Conservation (phyloP, 495 filamentous ascomycete species). For the Penicillium malachiteum region DNA sequence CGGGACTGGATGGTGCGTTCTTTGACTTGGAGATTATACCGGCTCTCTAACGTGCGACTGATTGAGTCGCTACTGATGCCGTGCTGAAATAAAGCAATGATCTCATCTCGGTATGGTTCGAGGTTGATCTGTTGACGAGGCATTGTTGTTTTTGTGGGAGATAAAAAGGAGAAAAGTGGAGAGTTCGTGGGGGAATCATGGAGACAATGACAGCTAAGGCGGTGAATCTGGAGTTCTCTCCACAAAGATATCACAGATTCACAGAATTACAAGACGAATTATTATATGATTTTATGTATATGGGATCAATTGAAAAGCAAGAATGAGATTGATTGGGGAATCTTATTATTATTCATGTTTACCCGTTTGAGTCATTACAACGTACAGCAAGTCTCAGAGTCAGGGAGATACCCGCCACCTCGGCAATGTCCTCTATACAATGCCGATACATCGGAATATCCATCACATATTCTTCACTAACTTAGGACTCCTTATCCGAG, state of each 20-base stretch:
- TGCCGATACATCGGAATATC: neutral
- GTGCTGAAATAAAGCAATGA: constrained; percentile 24
- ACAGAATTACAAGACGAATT: no score
- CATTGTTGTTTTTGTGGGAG: constrained; percentile 15
- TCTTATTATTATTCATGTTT: constrained; percentile 11
- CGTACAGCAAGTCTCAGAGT: constrained; percentile 13
- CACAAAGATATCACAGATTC: neutral
- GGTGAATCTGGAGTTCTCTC: constrained; percentile 15
- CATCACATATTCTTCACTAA: neutral
- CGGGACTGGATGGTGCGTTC: constrained; percentile 30
- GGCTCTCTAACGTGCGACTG: constrained; percentile 23
- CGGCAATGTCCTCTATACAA: neutral
- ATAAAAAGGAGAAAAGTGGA: neutral
- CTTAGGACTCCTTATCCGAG: constrained; percentile 21
- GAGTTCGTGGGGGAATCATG: neutral
- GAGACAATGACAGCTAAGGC: constrained; percentile 7
- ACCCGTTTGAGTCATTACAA: constrained; percentile 12
- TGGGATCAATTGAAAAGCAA: neutral
- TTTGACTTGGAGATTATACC: constrained; percentile 30
- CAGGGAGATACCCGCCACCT: constrained; percentile 1
- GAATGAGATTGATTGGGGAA: neutral
- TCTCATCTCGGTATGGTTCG: constrained; percentile 30
- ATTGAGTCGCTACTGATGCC: constrained; percentile 31
- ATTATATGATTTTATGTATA: no score
- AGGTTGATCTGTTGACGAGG: constrained; percentile 32